Evolutionary conservation across 108 stramenopile species (phyloP).

Genomic region (Cylindrotheca closterium): DNA sequence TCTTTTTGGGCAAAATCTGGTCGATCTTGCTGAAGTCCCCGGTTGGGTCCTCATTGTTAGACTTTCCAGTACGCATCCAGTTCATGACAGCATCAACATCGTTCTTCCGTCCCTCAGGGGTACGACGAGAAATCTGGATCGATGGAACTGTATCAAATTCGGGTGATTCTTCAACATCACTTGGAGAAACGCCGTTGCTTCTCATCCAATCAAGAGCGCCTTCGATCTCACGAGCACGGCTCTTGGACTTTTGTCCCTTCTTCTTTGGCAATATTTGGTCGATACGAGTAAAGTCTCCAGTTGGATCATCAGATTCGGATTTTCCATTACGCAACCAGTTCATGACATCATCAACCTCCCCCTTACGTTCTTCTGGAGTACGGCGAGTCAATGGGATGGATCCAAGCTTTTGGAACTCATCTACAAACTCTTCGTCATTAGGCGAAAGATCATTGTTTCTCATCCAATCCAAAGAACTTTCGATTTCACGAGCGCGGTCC

Average conservation of each 20-base stretch:
- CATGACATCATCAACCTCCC: constrained; percentile 19
- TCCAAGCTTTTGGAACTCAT: constrained; percentile 1
- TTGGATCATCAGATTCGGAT: not conserved
- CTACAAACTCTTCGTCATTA: not conserved
- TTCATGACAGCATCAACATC: constrained; percentile 15
- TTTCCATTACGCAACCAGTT: constrained; percentile 32
- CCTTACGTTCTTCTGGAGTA: constrained; percentile 14
- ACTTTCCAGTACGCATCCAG: constrained; percentile 18
- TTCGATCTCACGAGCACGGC: constrained; percentile 32
- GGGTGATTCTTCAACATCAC: constrained; percentile 1
- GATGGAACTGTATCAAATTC: constrained; percentile 6
- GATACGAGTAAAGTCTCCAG: constrained; percentile 14
- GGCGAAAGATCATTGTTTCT: constrained; percentile 18
- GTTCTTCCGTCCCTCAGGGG: constrained; percentile 17
- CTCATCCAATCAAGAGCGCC: constrained; percentile 34
- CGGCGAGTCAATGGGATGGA: constrained; percentile 3
- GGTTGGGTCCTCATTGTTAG: constrained; percentile 1
- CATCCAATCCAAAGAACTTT: constrained; percentile 25
- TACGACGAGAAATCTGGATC: constrained; percentile 15
- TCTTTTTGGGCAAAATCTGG: constrained; percentile 30
- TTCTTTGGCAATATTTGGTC: constrained; percentile 28
- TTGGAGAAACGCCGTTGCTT: constrained; percentile 16
- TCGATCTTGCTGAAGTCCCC: constrained; percentile 22
- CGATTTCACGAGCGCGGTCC: constrained; percentile 24
- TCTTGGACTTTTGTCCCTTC: constrained; percentile 10